These are phyloP conservation scores for Leccinum boreale DNA, from an alignment of 768 basidiomycete species.

Conservation along the genomic window DNA sequence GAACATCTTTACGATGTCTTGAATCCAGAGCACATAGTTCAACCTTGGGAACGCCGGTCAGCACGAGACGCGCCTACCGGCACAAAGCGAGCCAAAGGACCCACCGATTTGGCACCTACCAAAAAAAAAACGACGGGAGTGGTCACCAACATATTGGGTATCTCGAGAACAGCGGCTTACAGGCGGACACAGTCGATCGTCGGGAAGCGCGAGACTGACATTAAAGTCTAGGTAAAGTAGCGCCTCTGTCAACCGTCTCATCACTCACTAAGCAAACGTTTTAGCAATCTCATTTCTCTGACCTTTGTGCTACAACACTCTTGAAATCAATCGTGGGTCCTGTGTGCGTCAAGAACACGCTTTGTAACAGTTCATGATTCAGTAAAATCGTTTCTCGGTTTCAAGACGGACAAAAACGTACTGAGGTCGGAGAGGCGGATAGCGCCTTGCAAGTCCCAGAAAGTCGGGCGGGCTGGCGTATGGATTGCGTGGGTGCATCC, in stretches of 20 bases:
- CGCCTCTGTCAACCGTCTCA: constrained; percentile 74
- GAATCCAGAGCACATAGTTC: constrained; percentile 85
- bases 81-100: background rate
- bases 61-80: background rate
- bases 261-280: constrained; percentile 10
- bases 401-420: constrained; percentile 29
- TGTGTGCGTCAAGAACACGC: constrained; percentile 21
- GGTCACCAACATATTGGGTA: background rate
- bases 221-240: constrained; percentile 74
- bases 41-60: constrained; percentile 42
- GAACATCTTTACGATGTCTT: constrained; percentile 54
- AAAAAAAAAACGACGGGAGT: background rate
- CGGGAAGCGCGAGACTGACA: constrained; percentile 52
- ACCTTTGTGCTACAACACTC: constrained; percentile 70
- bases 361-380: constrained; percentile 9
- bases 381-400: background rate
- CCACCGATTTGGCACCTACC: constrained; percentile 74
- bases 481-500: constrained; percentile 9
- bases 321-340: constrained; percentile 69
- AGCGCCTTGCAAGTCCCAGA: constrained; percentile 47
- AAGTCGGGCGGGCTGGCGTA: constrained; percentile 59
- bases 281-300: constrained; percentile 3
- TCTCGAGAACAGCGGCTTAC: constrained; percentile 41
- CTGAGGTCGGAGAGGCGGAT: constrained; percentile 56
- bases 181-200: constrained; percentile 81